phyloP scores from a whole-genome alignment of 805 yeast species.

The Grigorovia yakushimaensis region DNA sequence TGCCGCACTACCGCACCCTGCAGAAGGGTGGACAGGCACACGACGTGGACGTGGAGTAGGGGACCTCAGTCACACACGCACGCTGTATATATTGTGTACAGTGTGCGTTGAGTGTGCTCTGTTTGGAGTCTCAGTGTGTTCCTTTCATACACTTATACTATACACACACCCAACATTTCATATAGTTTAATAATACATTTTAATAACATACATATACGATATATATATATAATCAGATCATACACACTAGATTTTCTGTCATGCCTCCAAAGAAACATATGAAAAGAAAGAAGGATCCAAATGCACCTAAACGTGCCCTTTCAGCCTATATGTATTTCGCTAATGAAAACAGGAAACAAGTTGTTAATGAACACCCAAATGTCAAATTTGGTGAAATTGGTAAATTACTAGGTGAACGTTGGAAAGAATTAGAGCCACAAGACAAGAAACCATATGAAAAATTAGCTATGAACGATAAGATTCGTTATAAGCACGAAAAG shows the following conservation, averaged over 20 bases:
- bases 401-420: slow-evolving; percentile 84
- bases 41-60: too few species aligned
- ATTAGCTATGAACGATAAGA: slow-evolving; percentile 90
- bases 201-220: not conserved
- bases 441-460: slow-evolving; percentile 84
- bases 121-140: too few species aligned
- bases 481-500: slow-evolving; percentile 92
- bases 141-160: too few species aligned
- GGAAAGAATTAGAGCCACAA: slow-evolving; percentile 80
- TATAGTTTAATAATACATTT: not conserved
- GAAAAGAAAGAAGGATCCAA: slow-evolving; percentile 7
- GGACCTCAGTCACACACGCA: too few species aligned
- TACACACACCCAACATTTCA: not conserved
- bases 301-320: slow-evolving; percentile 40
- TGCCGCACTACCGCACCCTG: slow-evolving; percentile 24
- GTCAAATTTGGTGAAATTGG: slow-evolving; percentile 92
- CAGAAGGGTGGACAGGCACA: not conserved
- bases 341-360: slow-evolving; percentile 90
- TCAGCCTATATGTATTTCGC: slow-evolving; percentile 99
- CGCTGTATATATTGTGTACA: not conserved
- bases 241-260: not conserved
- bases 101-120: too few species aligned
- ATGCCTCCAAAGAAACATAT: slow-evolving; percentile 34
- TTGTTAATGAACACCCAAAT: slow-evolving; percentile 93
- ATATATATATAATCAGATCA: not conserved